phyloP scores from a whole-genome alignment of 139 green algal species.

The Diplosphaera chodatii region DNA sequence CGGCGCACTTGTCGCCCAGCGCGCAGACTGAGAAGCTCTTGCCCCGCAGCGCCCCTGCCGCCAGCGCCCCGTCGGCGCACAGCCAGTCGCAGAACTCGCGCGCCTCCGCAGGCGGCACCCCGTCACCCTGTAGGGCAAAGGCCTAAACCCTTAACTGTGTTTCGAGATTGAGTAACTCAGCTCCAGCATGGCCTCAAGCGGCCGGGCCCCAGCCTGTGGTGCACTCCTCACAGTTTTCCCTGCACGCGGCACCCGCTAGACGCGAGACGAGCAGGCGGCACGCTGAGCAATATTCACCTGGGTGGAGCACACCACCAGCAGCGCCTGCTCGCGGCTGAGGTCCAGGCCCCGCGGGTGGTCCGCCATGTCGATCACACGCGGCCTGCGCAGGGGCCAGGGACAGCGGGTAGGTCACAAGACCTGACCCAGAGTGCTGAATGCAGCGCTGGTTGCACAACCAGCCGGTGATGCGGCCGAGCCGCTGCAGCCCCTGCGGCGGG shows the following conservation, averaged over 20 bases:
- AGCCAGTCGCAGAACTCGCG: conserved; percentile 84
- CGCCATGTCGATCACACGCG: conserved; percentile 70
- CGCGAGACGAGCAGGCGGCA: too few species aligned
- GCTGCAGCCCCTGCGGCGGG: conserved; percentile 49
- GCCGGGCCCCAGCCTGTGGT: too few species aligned
- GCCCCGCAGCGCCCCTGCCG: conserved; percentile 29
- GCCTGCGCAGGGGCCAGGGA: conserved; percentile 34
- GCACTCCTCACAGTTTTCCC: too few species aligned
- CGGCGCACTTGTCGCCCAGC: conserved; percentile 79
- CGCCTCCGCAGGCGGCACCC: conserved; percentile 76
- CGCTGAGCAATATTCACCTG: conserved; percentile 39
- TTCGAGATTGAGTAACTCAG: too few species aligned
- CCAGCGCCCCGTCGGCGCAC: conserved; percentile 11
- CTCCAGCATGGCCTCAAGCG: too few species aligned
- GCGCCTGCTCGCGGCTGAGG: conserved; percentile 46
- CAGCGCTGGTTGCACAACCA: too few species aligned
- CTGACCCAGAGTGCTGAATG: too few species aligned
- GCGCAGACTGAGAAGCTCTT: conserved; percentile 66
- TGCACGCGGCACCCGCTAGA: too few species aligned
- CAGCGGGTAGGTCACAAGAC: too few species aligned
- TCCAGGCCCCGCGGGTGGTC: conserved; percentile 54
- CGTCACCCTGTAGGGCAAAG: conserved; percentile 83
- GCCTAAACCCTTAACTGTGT: too few species aligned
- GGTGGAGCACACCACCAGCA: conserved; percentile 76
- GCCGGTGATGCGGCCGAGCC: conserved; percentile 62